A percentile compares a stretch with the other conserved stretches of the same genome.
Evolutionary conservation across 305 asterid species (phyloP).

Genomic region (Coffea humblotiana): DNA sequence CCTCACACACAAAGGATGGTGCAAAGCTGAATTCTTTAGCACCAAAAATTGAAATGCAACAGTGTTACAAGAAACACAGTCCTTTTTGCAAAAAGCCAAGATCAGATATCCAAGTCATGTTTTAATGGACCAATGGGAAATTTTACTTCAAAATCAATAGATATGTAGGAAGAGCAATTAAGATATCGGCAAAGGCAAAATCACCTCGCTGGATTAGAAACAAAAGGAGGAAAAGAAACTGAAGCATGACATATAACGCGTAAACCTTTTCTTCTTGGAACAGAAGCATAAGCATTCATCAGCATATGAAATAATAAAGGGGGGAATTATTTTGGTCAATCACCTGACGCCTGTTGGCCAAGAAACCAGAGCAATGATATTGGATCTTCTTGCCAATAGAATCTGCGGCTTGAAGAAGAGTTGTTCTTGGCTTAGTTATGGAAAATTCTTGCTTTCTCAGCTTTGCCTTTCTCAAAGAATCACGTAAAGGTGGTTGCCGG

Average conservation of each 20-base stretch:
- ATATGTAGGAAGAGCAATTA: not conserved
- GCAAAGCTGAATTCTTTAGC: not conserved
- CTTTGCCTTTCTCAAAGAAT: conserved; percentile 92
- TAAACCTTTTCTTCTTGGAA: not conserved
- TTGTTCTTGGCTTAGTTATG: conserved; percentile 69
- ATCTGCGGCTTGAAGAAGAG: conserved; percentile 87
- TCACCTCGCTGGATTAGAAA: not conserved
- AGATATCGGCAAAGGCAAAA: not conserved
- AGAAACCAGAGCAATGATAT: conserved; percentile 84
- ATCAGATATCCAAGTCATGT: not conserved
- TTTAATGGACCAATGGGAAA: not conserved
- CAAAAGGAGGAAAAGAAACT: not conserved
- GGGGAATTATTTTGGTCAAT: conserved; percentile 18
- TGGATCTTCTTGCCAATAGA: conserved; percentile 88
- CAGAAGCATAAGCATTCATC: not conserved
- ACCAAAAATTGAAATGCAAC: not conserved
- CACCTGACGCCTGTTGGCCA: conserved; percentile 96
- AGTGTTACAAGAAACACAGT: not conserved
- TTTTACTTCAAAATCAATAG: not conserved
- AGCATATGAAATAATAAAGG: not conserved
- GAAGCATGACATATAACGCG: not conserved
- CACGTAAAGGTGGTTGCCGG: conserved; percentile 94
- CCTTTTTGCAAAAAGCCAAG: not conserved
- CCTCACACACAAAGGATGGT: not conserved
- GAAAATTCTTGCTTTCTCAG: conserved; percentile 79